A percentile compares a stretch with the other conserved stretches of the same genome.
Conservation (phyloP, 2,329 filamentous ascomycete species). For the Sporothrix brunneoviolacea region DNA sequence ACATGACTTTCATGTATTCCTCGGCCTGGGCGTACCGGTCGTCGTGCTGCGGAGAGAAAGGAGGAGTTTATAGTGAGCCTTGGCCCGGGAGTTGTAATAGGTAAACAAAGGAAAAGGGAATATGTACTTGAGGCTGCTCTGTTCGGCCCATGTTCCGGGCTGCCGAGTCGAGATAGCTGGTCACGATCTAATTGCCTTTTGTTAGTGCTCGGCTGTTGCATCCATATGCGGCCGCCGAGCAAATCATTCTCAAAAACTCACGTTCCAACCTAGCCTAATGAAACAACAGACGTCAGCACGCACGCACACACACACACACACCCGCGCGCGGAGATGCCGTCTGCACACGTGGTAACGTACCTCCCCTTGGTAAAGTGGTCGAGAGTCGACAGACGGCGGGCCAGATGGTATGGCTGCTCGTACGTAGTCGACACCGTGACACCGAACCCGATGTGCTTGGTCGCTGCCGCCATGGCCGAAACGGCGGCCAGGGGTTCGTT, state of each 20-base stretch:
- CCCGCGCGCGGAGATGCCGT: too few relatives aligned
- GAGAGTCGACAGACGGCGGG: conserved; percentile 15
- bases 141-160: conserved; percentile 17
- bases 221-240: background rate
- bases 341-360: too few relatives aligned
- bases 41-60: conserved; percentile 16
- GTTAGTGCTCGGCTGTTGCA: too few relatives aligned
- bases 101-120: background rate
- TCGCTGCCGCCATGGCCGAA: conserved; percentile 19
- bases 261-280: conserved; percentile 40
- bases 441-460: conserved; percentile 18
- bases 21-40: conserved; percentile 21
- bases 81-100: too few relatives aligned
- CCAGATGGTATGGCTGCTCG: conserved; percentile 17
- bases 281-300: background rate
- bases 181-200: conserved; percentile 14
- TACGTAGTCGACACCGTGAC: conserved; percentile 18
- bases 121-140: conserved; percentile 8
- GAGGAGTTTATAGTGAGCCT: background rate
- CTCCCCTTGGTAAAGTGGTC: conserved; percentile 19
- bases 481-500: conserved; percentile 56
- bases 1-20: conserved; percentile 20
- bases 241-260: conserved; percentile 18
- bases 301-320: conserved; percentile 3
- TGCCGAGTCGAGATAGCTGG: conserved; percentile 17